Conservation (phyloP, 495 filamentous ascomycete genomes). For the Talaromyces trachyspermus region DNA sequence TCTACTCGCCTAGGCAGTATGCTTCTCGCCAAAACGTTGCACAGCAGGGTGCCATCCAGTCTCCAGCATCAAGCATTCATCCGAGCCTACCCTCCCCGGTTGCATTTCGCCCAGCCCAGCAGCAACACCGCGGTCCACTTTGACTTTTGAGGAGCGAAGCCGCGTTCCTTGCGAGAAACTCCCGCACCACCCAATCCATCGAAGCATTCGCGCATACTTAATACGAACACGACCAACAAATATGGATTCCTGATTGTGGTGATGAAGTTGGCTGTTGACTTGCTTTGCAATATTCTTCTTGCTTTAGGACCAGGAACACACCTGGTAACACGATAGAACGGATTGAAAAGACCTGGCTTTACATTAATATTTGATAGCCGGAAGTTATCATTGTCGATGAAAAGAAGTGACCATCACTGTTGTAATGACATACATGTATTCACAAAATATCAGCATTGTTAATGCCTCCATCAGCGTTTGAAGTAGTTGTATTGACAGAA, state of each 20-base stretch:
- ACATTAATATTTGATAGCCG: not conserved
- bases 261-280: not conserved
- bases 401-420: too few relatives aligned
- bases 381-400: too few relatives aligned
- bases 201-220: not conserved
- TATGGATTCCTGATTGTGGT: too few relatives aligned
- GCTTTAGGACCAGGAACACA: too few relatives aligned
- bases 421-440: too few relatives aligned
- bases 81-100: constrained; percentile 10
- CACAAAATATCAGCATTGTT: too few relatives aligned
- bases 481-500: too few relatives aligned
- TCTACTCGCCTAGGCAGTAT: constrained; percentile 70
- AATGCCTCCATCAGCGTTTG: too few relatives aligned
- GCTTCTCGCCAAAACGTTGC: constrained; percentile 28
- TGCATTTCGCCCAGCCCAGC: constrained; percentile 1
- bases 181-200: too few relatives aligned
- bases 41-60: constrained; percentile 13
- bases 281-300: not conserved
- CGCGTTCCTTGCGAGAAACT: too few relatives aligned
- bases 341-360: not conserved
- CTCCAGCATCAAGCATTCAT: constrained; percentile 12
- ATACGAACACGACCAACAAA: not conserved
- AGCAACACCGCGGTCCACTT: not conserved
- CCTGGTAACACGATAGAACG: too few relatives aligned
- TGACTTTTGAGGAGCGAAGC: too few relatives aligned